Base-by-base conservation (phyloP, 1,139 yeast genomes). In the Kurtzmaniella natalensis region DNA sequence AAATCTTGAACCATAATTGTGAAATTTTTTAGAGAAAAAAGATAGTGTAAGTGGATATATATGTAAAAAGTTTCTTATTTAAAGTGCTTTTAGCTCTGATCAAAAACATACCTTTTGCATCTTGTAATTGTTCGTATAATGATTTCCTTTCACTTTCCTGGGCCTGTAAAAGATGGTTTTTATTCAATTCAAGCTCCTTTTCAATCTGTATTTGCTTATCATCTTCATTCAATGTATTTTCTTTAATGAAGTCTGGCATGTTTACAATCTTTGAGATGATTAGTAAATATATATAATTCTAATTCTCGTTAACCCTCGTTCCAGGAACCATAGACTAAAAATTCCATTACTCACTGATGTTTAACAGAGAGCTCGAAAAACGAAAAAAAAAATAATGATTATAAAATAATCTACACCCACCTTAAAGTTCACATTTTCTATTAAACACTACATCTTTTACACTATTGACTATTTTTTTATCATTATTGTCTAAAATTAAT, bases 111-210 rank as follows among this genome's bases (percentile, higher is more conserved):
- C 60, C 55, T 47, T 59, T 52, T 31, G 59, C 55, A 29, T 61
- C 69, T 18, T 50, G 47, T 11, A 67, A 44, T 42, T 68, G 73
- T 17, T 64, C 65, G 10, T 55, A 57, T 11, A 68, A 44, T 2
- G 68, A 51, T 44, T 58, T 61, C 24, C 70, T 21, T 21, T 32
- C 39, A 7, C 22, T 9, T 24, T 35, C 38, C 21, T 29, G 29
- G 3, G 22, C 33, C 7, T 25, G 18, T 17, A 25, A 17, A 16
- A 31, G 11, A 8, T 28, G 23, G 6, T 25, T n/a, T 20, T 33
- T 31, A 10, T 16, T 21, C 18, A 25, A 18, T 15, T 18, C 31
- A 8, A 16, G 17, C 20, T 25, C 36, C 2, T 28, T 18, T 7
- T 18, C 7, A 2, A 11, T 14, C 25, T 34, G 39, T 3, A 13